Percentiles rank a stretch among this genome's conserved stretches.
Conservation (phyloP, 164 flowering plant species). For the Magnolia changhungtana region DNA sequence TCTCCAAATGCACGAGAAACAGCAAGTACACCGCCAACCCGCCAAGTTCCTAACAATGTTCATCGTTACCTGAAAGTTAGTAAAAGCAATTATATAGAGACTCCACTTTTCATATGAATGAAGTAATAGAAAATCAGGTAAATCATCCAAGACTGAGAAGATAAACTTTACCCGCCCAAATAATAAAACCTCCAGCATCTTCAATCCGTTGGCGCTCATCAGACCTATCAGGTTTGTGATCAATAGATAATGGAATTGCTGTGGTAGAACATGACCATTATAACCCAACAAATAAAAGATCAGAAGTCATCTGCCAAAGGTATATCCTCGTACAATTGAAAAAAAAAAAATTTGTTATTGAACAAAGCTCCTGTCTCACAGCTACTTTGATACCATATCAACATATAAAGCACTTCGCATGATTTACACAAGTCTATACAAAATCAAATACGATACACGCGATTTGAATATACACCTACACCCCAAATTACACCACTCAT, state of each 20-base stretch:
- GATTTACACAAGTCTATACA: no score
- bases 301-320: not conserved
- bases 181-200: conserved; percentile 74
- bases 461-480: no score
- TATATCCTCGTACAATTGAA: not conserved
- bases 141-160: not conserved
- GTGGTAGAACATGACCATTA: conserved; percentile 16
- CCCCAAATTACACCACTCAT: no score
- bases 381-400: not conserved
- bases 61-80: not conserved
- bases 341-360: not conserved
- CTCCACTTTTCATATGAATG: not conserved
- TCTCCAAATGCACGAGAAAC: conserved; percentile 97
- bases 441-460: no score
- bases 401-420: not conserved
- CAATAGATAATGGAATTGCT: conserved; percentile 70
- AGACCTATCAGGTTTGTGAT: conserved; percentile 84
- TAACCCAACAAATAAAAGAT: conserved; percentile 1
- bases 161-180: conserved; percentile 68
- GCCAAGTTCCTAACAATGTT: conserved; percentile 65
- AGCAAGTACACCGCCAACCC: conserved; percentile 88
- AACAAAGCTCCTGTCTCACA: not conserved
- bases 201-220: conserved; percentile 84
- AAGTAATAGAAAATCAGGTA: conserved; percentile 5
- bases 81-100: not conserved